Evolutionary conservation across 768 basidiomycete genomes (phyloP), one percentile per base, ranked within the genome.

Genomic region (Hericium coralloides): DNA sequence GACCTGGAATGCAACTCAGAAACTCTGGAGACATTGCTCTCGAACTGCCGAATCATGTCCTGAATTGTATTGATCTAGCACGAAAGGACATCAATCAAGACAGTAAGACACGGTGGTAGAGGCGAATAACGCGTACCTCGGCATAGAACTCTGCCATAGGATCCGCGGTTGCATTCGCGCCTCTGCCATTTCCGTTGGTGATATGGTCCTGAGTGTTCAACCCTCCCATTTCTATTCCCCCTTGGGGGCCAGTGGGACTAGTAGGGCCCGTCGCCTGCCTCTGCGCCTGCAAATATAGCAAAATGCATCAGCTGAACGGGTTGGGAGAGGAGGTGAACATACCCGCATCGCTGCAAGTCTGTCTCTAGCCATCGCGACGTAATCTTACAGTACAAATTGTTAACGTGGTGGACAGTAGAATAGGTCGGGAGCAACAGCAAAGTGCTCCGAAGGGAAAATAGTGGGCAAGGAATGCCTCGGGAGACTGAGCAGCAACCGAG

Each of bases 1-100:
- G 85, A 83, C 58, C 84, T 82, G 38, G 83, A 83, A 64, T 93
- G 90, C 23, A 86, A 72, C 53, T 89, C 86, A 20, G 81, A 73
- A 64, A 93, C 87, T 26, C 78, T 79, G 20, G 76, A 61, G 22
- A 92, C 77, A 70, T 89, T 89, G 59, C 79, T 74, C 58, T 84
- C 88, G 71, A 88, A 89, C 10, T 76, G 75, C 22, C 78, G 74
- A 38, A 92, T 72, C 54, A 72, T 74, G 58, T 91, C 87, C 79
- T 90, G 87, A 49, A 93, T 72, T 45, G 80, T 82, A 22, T 85
- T 77, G 62, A 93, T 86, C 91, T 92, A 31, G 31, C 31, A 31
- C 31, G 10, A 58, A 2, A 49, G 23, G 43, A 3, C 17, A 10
- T 9, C 47, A 47, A 37, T n/a, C 26, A 8, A 25, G 18, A 15